These are phyloP conservation scores for Arachis monticola DNA, from an alignment of 331 rosid species.

Conservation along the genomic window DNA sequence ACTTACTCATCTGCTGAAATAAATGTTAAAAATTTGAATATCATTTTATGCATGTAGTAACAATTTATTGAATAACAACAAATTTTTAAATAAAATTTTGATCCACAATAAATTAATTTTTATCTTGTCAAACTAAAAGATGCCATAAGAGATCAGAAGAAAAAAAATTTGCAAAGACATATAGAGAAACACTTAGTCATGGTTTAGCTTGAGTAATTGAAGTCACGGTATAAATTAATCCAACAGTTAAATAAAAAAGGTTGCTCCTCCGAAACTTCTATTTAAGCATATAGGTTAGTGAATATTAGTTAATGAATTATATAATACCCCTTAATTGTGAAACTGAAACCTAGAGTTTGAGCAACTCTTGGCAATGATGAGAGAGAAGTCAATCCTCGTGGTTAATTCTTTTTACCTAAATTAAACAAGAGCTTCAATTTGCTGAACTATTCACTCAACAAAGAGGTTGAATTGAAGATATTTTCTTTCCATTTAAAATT, in stretches of 20 bases:
- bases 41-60: no score
- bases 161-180: no score
- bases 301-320: neutral
- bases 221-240: constrained; percentile 23
- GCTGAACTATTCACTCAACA: constrained; percentile 24
- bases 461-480: constrained; percentile 15
- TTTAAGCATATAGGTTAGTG: neutral
- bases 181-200: no score
- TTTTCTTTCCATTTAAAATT: constrained; percentile 16
- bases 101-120: no score
- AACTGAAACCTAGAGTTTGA: constrained; percentile 20
- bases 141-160: no score
- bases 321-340: neutral
- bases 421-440: constrained; percentile 23
- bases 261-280: neutral
- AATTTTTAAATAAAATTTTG: no score
- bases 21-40: no score
- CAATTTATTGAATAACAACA: no score
- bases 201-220: neutral
- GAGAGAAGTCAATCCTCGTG: constrained; percentile 30
- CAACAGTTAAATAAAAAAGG: constrained; percentile 28
- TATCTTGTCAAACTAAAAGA: no score
- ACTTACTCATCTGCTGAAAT: no score
- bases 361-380: constrained; percentile 34
- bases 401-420: neutral